Percentiles rank a stretch among this genome's conserved stretches.
Evolutionary conservation across 192 early-diverging fungal genomes (phyloP).

Genomic region (Backusella westeae): DNA sequence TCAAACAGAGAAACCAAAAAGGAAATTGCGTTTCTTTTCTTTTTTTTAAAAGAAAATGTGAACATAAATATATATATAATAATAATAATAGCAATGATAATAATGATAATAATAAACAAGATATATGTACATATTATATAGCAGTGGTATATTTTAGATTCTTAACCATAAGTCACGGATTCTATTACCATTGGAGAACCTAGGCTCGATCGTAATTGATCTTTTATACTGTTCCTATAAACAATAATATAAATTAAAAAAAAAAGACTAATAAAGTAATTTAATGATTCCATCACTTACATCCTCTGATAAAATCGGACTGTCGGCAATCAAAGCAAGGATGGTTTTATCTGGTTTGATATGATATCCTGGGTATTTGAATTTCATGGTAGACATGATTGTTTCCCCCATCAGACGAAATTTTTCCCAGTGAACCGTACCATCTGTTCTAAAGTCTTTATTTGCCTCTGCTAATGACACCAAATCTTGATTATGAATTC

Average conservation of each 20-base stretch:
- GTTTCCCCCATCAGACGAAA: conserved; percentile 57
- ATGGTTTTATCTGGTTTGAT: conserved; percentile 23
- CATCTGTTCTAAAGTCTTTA: conserved; percentile 59
- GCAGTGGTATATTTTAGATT: background rate
- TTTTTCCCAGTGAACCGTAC: conserved; percentile 72
- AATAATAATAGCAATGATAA: background rate
- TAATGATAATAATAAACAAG: background rate
- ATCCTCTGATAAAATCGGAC: conserved; percentile 22
- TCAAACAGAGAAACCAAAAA: background rate
- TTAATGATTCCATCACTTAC: conserved; percentile 6
- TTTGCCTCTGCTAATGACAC: conserved; percentile 74
- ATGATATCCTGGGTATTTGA: conserved; percentile 17
- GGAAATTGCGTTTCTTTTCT: background rate
- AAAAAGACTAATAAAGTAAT: background rate
- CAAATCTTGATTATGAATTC: conserved; percentile 66
- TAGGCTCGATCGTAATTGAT: conserved; percentile 10
- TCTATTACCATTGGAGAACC: conserved; percentile 19
- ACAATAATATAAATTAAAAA: background rate
- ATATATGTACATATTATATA: background rate
- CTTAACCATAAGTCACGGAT: conserved; percentile 17
- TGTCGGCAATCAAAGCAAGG: conserved; percentile 28
- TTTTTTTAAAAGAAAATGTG: background rate
- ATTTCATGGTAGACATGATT: conserved; percentile 25
- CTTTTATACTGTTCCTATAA: conserved; percentile 18
- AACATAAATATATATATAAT: background rate